A percentile compares a stretch with the other conserved stretches of the same genome.
Evolutionary conservation across 495 filamentous ascomycete species (phyloP).

Genomic region (Penicillium flavigenum): DNA sequence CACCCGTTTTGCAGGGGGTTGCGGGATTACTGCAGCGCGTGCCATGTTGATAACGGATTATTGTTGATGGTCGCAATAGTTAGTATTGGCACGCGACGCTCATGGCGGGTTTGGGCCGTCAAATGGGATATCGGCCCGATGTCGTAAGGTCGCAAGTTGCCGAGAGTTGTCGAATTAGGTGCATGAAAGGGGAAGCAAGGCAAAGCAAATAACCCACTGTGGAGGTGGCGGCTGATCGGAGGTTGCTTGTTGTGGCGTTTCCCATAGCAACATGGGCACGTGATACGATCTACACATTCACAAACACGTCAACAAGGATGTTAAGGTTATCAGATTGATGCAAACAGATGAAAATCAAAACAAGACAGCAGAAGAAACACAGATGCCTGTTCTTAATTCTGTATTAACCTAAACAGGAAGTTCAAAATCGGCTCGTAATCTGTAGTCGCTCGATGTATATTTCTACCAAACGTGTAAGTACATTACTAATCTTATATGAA

Average conservation of each 20-base stretch:
- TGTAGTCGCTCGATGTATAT: neutral
- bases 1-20: conserved; percentile 36
- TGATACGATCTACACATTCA: conserved; percentile 1
- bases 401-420: neutral
- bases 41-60: conserved; percentile 35
- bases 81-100: conserved; percentile 13
- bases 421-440: neutral
- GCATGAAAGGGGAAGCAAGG: conserved; percentile 13
- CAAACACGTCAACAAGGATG: neutral
- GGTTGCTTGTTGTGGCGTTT: conserved; percentile 11
- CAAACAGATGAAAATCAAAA: neutral
- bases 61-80: conserved; percentile 5
- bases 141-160: conserved; percentile 4
- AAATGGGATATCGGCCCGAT: conserved; percentile 5
- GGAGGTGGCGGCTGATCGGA: conserved; percentile 10
- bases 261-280: conserved; percentile 11
- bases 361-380: neutral
- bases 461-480: neutral
- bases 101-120: conserved; percentile 21
- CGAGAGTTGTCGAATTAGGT: conserved; percentile 11
- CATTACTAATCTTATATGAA: neutral
- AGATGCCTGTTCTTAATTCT: neutral
- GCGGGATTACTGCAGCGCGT: conserved; percentile 43
- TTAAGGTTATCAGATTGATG: neutral
- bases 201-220: conserved; percentile 13